Evolutionary conservation across 805 yeast species (phyloP), one percentile per base, ranked within the genome.

Genomic region (Zygoascus biomembranicola): DNA sequence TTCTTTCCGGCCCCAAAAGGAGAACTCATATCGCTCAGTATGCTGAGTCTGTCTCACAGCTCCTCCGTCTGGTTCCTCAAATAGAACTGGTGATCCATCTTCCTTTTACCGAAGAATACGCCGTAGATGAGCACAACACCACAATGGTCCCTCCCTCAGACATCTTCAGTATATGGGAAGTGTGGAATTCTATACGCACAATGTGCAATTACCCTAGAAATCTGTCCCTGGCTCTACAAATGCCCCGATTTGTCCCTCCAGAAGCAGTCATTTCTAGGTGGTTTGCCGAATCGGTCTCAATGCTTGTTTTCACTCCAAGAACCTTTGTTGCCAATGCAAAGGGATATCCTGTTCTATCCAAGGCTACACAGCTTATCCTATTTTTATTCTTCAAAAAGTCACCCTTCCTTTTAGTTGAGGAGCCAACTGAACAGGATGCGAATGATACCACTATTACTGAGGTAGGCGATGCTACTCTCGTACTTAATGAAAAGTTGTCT

Each of bases 171-270:
- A 81, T 85, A 1, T 85, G 90, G 90, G 87, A 82, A 52, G 75
- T 82, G 59, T 85, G 90, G 90, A 80, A 84, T 59, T 74, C 85
- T 0, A 77, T 85, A 2, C 69, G 89, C 23, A 71, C 74, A 5
- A 68, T 77, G 39, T 79, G 84, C 59, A 75, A 76, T 52, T 81
- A 82, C 60, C 74, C 82, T 49, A 56, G 67, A 1, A 75, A 79
- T 20, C 67, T 85, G 50, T 81, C 87, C n/a, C 81, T 89, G 52
- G 87, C 88, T 4, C 71, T 86, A 37, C 94, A 84, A 39, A 76
- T 90, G 20, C 90, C 95, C 32, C 81, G 81, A 53, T 73, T 73
- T 39, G 72, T 72, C 50, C 75, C 79, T 0, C 84, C 85, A 1
- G 69, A 69, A 2, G 63, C 64, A 52, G 79, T 82, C 2, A 61